Base-by-base conservation (phyloP, 257 asterid genomes). In the Fraxinus cuspidata region DNA sequence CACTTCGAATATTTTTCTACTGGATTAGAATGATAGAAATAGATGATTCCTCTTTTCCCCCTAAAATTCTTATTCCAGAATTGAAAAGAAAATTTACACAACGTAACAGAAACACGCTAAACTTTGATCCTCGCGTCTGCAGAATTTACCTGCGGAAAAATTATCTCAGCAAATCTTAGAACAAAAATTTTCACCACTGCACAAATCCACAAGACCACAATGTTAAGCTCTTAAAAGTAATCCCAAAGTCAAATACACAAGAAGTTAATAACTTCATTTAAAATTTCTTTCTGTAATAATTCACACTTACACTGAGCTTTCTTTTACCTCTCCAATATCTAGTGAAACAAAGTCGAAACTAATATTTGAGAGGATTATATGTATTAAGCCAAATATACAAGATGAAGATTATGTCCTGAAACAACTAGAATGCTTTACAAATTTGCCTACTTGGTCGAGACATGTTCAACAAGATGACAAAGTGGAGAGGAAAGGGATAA, bases 341-440 rank as follows among this genome's bases (percentile, higher is more conserved):
- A 16, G 7, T 13, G 56, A 85, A 71, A 81, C 73, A 79, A 66
- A 70, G 74, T 49, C 68, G 83, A 82, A 82, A 71, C 84, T 40
- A 79, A 53, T 68, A 38, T 16, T 23, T 35, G 65, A 75, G 58
- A 80, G 76, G 44, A 53, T 74, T 69, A 47, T 23, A 40, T 23
- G n/a, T 78, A 49, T 47, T n/a, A 47, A 13, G 40, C 71, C 40
- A 40, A 74, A 79, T 76, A 78, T 81, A 83, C 85, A 82, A 77
- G 31, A 82, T 37, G 56, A 47, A 15, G 19, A 47, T 13, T 44
- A 47, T 4, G 56, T 47, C 56, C 56, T 73, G 71, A 72, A 75
- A 77, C 66, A 79, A 63, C 66, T 82, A 77, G 67, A 82, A 37
- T 72, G 25, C 87, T 86, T 80, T 86, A 80, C 87, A 79, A 37